These are phyloP conservation scores for Pythium folliculosum DNA, from an alignment of 352 stramenopile species.

Conservation along the genomic window DNA sequence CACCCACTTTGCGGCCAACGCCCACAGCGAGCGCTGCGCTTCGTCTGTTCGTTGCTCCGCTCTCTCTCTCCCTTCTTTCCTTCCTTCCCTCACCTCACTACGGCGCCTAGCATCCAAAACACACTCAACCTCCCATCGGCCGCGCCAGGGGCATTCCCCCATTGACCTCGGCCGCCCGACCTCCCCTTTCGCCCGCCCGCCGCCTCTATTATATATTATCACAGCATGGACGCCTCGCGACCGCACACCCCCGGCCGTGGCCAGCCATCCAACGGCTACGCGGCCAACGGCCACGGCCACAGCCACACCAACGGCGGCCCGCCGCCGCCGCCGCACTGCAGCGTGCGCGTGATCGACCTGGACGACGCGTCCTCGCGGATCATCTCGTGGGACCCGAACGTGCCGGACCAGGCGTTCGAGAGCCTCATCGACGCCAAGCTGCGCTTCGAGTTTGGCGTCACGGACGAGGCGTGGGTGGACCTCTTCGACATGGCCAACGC, in stretches of 20 bases:
- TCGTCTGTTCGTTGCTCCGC: constrained; percentile 17
- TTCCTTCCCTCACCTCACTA: neutral
- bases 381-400: constrained; percentile 79
- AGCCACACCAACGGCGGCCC: too few species aligned
- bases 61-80: constrained; percentile 8
- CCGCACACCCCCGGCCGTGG: neutral
- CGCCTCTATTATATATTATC: neutral
- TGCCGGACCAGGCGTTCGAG: constrained; percentile 84
- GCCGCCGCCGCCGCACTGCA: constrained; percentile 34
- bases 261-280: too few species aligned
- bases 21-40: neutral
- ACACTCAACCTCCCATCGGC: neutral
- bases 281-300: too few species aligned
- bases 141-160: neutral
- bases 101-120: neutral
- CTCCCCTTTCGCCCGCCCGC: neutral
- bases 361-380: constrained; percentile 76
- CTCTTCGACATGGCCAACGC: constrained; percentile 83
- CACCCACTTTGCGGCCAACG: neutral
- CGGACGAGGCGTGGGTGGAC: constrained; percentile 86
- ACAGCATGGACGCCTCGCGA: constrained; percentile 24
- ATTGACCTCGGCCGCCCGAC: constrained; percentile 3
- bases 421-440: constrained; percentile 77
- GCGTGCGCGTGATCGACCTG: constrained; percentile 82
- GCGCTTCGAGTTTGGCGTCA: constrained; percentile 73